Base-by-base conservation (phyloP, 768 basidiomycete genomes). In the Collybiopsis luxurians region DNA sequence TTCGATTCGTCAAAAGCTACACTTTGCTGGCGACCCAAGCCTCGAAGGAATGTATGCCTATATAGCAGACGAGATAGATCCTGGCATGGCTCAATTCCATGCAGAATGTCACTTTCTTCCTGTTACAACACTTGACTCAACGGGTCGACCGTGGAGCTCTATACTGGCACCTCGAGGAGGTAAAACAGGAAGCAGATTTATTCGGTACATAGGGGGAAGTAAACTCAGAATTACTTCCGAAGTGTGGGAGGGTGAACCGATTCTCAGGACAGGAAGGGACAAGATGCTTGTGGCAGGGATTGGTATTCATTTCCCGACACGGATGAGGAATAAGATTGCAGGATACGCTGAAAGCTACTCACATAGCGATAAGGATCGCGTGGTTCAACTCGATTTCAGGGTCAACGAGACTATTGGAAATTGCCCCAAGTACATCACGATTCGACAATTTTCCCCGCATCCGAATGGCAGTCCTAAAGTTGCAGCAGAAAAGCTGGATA, bases 361-460 rank as follows among this genome's bases (percentile, higher is more conserved):
- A 26, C 60, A 67, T 49, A 50, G 64, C 4, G 21, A 67, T 1
- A 59, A 59, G 19, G 53, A 66, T 2, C 56, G 26, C 13, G 11
- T 26, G 7, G 43, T 77, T 27, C 54, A 67, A 4, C 63, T 86
- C 15, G 71, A 78, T 24, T 38, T 84, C 11, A 56, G 61, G 0
- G 80, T 86, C n/a, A 75, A 82, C 60, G 73, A 86, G 60, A 79
- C 85, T 12, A 65, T 86, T 28, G 84, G 84, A 84, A 86, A 86
- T 56, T 87, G 85, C 63, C 86, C 86, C 11, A 88, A 87, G 62
- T 88, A 88, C 57, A 87, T 87, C 63, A 84, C 77, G 49, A 64
- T 79, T 38, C 79, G 84, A 12, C 74, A 83, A 12, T 69, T 87
- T 9, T 63, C 70, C n/a, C 71, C 83, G 1, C 67, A 76, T 58